Evolutionary conservation across 257 asterid genomes (phyloP).

Genomic region (Capsicum baccatum): DNA sequence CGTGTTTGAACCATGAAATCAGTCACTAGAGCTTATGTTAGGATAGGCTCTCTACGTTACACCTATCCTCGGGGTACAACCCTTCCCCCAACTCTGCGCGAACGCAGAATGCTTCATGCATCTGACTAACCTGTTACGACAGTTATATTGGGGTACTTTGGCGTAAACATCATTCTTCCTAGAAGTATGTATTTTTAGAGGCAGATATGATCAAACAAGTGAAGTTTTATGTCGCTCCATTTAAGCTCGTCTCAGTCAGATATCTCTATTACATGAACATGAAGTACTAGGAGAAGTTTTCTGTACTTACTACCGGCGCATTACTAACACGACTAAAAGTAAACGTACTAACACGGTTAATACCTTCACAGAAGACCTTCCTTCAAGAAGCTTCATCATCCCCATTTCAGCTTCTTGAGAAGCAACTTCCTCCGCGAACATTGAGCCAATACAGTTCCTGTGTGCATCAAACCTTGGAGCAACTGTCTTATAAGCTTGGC

Average conservation of each 20-base stretch:
- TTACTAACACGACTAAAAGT: not conserved
- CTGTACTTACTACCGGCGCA: too few relatives aligned
- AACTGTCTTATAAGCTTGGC: conserved; percentile 57
- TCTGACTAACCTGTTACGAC: too few relatives aligned
- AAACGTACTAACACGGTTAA: not conserved
- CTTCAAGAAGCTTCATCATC: conserved; percentile 73
- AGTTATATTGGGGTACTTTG: too few relatives aligned
- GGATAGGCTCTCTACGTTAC: not conserved
- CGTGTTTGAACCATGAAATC: not conserved
- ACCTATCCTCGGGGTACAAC: not conserved
- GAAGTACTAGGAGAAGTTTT: too few relatives aligned
- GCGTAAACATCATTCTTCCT: too few relatives aligned
- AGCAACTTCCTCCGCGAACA: conserved; percentile 78
- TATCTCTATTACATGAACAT: too few relatives aligned
- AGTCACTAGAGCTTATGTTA: not conserved
- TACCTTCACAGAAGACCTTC: conserved; percentile 79
- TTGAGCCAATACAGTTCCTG: conserved; percentile 69
- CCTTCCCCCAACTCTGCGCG: not conserved
- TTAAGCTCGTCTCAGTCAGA: too few relatives aligned
- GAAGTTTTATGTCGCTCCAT: too few relatives aligned
- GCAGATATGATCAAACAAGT: too few relatives aligned
- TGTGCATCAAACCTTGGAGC: conserved; percentile 45
- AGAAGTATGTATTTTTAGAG: too few relatives aligned
- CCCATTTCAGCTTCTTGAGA: conserved; percentile 88
- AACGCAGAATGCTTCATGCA: too few relatives aligned